Percentiles rank a stretch among this genome's conserved stretches.
phyloP scores from a whole-genome alignment of 352 stramenopile species.

The Pilasporangium apinafurcum region DNA sequence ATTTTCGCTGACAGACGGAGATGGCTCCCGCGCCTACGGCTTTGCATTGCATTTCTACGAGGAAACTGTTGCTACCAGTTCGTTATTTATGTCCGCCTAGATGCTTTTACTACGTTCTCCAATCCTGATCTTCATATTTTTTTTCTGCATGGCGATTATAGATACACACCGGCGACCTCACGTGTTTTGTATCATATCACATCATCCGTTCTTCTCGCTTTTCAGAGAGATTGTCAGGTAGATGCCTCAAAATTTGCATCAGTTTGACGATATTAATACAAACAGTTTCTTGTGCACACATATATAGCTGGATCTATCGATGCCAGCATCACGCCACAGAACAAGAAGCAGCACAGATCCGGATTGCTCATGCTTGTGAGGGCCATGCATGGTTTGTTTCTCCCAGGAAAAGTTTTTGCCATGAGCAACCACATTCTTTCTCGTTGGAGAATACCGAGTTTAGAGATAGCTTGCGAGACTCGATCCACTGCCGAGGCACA shows the following conservation, averaged over 20 bases:
- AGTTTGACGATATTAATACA: too few species aligned
- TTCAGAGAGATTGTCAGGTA: constrained; percentile 75
- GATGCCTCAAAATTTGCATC: not conserved
- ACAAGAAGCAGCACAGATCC: constrained; percentile 24
- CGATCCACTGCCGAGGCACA: too few species aligned
- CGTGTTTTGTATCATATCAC: constrained; percentile 73
- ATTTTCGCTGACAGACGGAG: constrained; percentile 70
- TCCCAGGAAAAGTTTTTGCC: constrained; percentile 14
- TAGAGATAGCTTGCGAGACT: too few species aligned
- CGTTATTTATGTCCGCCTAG: not conserved
- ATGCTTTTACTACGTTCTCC: not conserved
- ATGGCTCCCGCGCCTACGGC: constrained; percentile 61
- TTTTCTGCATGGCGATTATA: not conserved
- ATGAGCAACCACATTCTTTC: not conserved
- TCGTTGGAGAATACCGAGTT: too few species aligned
- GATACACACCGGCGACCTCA: constrained; percentile 32
- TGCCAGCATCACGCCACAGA: constrained; percentile 21
- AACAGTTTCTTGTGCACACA: not conserved
- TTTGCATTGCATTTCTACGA: constrained; percentile 67
- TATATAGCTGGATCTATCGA: constrained; percentile 53
- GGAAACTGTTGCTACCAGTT: constrained; percentile 10
- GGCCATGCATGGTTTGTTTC: constrained; percentile 55
- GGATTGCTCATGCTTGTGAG: constrained; percentile 35
- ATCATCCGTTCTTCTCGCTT: constrained; percentile 77
- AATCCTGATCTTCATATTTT: not conserved